Percentiles rank a stretch among this genome's conserved stretches.
phyloP scores from a whole-genome alignment of 345 rosid genomes.

The Gossypium thurberi region DNA sequence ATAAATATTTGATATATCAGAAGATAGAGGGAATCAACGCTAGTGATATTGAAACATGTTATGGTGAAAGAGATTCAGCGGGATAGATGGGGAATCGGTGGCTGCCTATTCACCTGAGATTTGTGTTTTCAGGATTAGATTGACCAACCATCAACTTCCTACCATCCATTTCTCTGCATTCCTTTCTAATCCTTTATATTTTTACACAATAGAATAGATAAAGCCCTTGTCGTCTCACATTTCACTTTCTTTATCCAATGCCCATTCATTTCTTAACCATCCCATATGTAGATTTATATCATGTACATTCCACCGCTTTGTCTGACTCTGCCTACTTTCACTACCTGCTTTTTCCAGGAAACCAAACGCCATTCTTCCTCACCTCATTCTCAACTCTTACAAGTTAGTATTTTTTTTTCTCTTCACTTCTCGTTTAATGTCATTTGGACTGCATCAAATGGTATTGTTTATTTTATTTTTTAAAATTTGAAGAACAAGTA shows the following conservation, averaged over 20 bases:
- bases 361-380: neutral
- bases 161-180: neutral
- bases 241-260: constrained; percentile 30
- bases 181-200: neutral
- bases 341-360: neutral
- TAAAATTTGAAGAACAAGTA: neutral
- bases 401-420: neutral
- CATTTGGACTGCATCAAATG: too few species aligned
- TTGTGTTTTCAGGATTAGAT: neutral
- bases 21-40: neutral
- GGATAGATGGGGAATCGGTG: neutral
- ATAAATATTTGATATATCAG: too few species aligned
- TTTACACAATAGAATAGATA: neutral
- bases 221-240: constrained; percentile 20
- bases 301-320: neutral
- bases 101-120: neutral
- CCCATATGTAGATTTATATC: too few species aligned
- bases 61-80: too few species aligned
- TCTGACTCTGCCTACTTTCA: neutral
- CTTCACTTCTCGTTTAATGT: neutral
- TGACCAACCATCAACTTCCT: neutral
- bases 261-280: too few species aligned
- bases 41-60: too few species aligned
- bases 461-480: neutral
- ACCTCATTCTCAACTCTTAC: neutral